Base-by-base conservation (phyloP, 805 yeast genomes). In the Saccharomyces kudriavzevii region DNA sequence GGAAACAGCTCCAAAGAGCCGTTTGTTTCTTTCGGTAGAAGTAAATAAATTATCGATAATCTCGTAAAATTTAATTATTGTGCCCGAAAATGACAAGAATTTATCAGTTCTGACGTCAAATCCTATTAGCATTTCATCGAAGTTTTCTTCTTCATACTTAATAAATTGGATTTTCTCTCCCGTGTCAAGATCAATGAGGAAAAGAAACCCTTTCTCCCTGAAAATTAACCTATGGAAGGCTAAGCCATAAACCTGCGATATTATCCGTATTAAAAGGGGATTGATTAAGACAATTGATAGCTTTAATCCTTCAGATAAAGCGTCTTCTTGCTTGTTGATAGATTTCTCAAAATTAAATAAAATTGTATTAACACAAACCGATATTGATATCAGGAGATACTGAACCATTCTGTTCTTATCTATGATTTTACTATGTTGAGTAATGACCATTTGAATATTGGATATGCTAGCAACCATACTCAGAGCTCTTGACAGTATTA, bases 401-500 rank as follows among this genome's bases (percentile, higher is more conserved):
- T 64, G 63, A 17, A 55, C 31, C 17, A 63, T 35, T 3, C 61
- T 59, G 43, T 63, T 61, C 45, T 58, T 58, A n/a, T 54, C 49
- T 10, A 25, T 5, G 2, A 54, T 46, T 0, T 55, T 50, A 8
- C 31, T 51, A 26, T 53, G 49, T 35, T 56, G 54, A 10, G 51
- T 43, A 4, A 56, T 53, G n/a, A 54, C 50, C 20, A 62, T 55
- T 27, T 57, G 52, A 26, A 64, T 53, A 49, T 60, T 57, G 50
- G 55, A 57, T 24, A 61, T 57, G 52, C 60, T 63, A 17, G 60
- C 48, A 28, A 65, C 30, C 61, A 65, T 62, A 8, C 63, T 61
- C 6, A 65, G 49, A 3, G 55, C 27, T 3, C 66, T 61, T 2
- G 62, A 56, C 20, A 65, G 47, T 1, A 64, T 54, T 26, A 61